Evolutionary conservation across 2,329 filamentous ascomycete species (phyloP).

Genomic region (Peltaster fructicola): DNA sequence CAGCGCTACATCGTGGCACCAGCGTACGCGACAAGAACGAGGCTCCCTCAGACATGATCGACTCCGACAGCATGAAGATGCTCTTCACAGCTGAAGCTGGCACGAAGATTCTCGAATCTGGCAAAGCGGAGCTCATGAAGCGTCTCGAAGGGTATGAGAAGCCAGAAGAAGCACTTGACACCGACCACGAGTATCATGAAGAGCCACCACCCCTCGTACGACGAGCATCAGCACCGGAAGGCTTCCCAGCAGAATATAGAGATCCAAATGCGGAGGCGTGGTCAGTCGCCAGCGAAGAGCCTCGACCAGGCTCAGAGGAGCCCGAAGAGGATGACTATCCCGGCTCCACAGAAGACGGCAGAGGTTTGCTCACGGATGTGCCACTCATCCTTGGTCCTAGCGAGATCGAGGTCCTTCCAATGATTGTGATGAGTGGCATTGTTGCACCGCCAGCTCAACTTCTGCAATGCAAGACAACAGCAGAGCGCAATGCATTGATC

Average conservation of each 20-base stretch:
- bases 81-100: conserved; percentile 31
- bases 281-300: conserved; percentile 34
- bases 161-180: conserved; percentile 7
- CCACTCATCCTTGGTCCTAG: conserved; percentile 86
- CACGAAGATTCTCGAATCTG: conserved; percentile 30
- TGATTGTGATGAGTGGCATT: conserved; percentile 94
- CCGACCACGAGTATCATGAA: no score
- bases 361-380: conserved; percentile 78
- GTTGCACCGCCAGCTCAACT: conserved; percentile 55
- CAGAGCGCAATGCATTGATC: conserved; percentile 38
- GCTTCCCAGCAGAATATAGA: conserved; percentile 1
- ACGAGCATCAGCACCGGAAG: conserved; percentile 1
- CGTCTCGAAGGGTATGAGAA: conserved; percentile 28
- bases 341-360: conserved; percentile 44
- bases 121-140: conserved; percentile 34
- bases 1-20: background rate
- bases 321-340: conserved; percentile 62
- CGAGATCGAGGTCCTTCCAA: conserved; percentile 88
- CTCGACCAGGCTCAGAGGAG: conserved; percentile 47
- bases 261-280: conserved; percentile 1
- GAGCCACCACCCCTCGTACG: conserved; percentile 5
- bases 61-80: conserved; percentile 29
- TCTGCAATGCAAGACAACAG: conserved; percentile 31
- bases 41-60: no score
- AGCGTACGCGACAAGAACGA: background rate